phyloP scores from a whole-genome alignment of 345 rosid species.

The Pistacia atlantica region DNA sequence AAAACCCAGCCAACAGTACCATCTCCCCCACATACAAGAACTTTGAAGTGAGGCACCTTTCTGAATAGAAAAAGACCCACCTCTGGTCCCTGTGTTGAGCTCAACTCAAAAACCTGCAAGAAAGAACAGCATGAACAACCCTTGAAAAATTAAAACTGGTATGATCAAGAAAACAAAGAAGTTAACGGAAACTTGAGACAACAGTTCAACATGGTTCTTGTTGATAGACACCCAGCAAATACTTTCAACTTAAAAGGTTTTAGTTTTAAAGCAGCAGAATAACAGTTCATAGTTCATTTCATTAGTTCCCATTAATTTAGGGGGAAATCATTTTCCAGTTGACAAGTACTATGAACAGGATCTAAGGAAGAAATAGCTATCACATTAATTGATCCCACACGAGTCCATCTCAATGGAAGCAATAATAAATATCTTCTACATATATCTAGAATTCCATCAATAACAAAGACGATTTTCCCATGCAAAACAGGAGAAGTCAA shows the following conservation, averaged over 20 bases:
- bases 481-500: background rate
- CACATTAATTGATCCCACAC: background rate
- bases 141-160: background rate
- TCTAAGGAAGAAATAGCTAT: background rate
- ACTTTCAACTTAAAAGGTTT: background rate
- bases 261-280: background rate
- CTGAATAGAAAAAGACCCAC: constrained; percentile 77
- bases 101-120: constrained; percentile 75
- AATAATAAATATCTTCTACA: background rate
- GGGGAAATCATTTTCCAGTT: background rate
- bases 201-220: background rate
- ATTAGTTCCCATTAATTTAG: background rate
- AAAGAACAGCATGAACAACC: constrained; percentile 24
- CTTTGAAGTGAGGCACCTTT: constrained; percentile 87
- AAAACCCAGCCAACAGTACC: constrained; percentile 96
- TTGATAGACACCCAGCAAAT: background rate
- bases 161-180: background rate
- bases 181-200: background rate
- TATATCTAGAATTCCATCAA: background rate
- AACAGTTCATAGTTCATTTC: background rate
- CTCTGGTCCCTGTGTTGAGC: constrained; percentile 81
- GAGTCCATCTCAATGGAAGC: background rate
- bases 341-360: background rate
- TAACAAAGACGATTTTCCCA: background rate
- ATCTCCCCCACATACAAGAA: constrained; percentile 94